Percentiles rank a stretch among this genome's conserved stretches.
Evolutionary conservation across 2,329 filamentous ascomycete species (phyloP).

Genomic region (Cladobotryum mycophilum): DNA sequence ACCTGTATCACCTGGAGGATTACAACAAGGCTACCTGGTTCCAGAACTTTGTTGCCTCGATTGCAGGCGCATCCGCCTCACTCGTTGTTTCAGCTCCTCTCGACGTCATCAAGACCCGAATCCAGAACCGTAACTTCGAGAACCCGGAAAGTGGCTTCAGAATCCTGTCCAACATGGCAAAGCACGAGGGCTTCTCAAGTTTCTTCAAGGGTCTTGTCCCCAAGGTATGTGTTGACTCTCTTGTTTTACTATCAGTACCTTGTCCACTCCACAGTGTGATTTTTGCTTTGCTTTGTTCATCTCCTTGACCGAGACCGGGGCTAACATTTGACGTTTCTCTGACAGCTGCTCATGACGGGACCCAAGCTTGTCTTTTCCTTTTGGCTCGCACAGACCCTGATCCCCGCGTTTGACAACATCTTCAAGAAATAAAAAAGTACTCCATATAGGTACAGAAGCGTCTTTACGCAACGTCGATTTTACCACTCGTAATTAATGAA

Average conservation of each 20-base stretch:
- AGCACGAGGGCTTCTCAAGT: slow-evolving; percentile 73
- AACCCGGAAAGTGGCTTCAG: slow-evolving; percentile 91
- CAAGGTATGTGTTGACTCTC: slow-evolving; percentile 50
- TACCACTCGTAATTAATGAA: background rate
- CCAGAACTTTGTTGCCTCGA: slow-evolving; percentile 96
- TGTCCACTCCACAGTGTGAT: background rate
- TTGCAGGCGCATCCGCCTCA: slow-evolving; percentile 91
- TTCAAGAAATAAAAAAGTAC: slow-evolving; percentile 7
- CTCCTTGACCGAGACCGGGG: slow-evolving; percentile 3
- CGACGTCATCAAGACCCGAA: slow-evolving; percentile 96
- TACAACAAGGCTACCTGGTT: slow-evolving; percentile 94
- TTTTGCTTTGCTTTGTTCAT: background rate
- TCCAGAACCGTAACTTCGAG: slow-evolving; percentile 98
- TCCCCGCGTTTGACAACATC: slow-evolving; percentile 71
- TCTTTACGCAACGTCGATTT: too few species aligned
- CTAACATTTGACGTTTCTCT: slow-evolving; percentile 3
- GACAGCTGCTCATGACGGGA: slow-evolving; percentile 88
- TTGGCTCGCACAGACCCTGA: slow-evolving; percentile 98
- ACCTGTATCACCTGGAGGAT: slow-evolving; percentile 80
- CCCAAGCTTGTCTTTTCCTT: slow-evolving; percentile 99
- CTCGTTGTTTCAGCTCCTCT: slow-evolving; percentile 91
- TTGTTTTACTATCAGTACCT: background rate
- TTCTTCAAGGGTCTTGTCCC: slow-evolving; percentile 98
- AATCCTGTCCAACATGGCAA: slow-evolving; percentile 88
- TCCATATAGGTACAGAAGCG: background rate